Evolutionary conservation across 2,329 filamentous ascomycete genomes (phyloP).

Genomic region (Pseudopithomyces chartarum): DNA sequence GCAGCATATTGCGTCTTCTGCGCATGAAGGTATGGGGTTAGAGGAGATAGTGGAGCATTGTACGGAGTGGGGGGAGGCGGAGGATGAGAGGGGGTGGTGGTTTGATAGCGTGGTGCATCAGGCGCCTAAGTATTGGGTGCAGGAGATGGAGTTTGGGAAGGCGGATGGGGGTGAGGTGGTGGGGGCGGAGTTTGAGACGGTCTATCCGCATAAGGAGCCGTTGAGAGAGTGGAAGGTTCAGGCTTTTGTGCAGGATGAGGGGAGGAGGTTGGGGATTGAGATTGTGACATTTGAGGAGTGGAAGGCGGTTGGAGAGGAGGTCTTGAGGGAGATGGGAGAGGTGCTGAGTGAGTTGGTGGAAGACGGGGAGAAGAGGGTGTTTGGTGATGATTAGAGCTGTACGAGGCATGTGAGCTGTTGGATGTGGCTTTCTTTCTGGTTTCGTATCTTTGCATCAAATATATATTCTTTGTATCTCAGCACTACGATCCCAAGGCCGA

Average conservation of each 20-base stretch:
- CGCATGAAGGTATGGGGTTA: conserved; percentile 46
- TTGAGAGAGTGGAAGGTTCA: conserved; percentile 62
- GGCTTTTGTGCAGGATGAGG: conserved; percentile 57
- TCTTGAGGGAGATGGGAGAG: conserved; percentile 53
- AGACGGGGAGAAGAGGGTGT: conserved; percentile 26
- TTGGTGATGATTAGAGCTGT: conserved; percentile 7
- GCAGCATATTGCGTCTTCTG: conserved; percentile 39
- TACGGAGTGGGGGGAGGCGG: conserved; percentile 34
- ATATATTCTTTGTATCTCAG: too few relatives aligned
- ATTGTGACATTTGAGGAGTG: conserved; percentile 65
- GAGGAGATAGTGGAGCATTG: conserved; percentile 41
- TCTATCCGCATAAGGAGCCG: conserved; percentile 56
- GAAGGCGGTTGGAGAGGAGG: conserved; percentile 55
- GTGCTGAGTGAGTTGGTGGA: conserved; percentile 29
- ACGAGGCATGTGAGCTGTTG: neutral
- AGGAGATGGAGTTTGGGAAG: conserved; percentile 54
- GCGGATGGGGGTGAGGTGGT: conserved; percentile 24
- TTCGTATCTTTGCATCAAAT: too few relatives aligned
- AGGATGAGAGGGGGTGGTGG: conserved; percentile 29
- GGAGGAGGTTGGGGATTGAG: conserved; percentile 60
- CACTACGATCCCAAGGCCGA: too few relatives aligned
- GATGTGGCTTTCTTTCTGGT: too few relatives aligned
- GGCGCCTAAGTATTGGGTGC: conserved; percentile 57
- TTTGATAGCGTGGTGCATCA: conserved; percentile 49
- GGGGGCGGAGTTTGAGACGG: conserved; percentile 56